Conservation (phyloP, 805 yeast species). For the Trichomonascus vanleenenianus region DNA sequence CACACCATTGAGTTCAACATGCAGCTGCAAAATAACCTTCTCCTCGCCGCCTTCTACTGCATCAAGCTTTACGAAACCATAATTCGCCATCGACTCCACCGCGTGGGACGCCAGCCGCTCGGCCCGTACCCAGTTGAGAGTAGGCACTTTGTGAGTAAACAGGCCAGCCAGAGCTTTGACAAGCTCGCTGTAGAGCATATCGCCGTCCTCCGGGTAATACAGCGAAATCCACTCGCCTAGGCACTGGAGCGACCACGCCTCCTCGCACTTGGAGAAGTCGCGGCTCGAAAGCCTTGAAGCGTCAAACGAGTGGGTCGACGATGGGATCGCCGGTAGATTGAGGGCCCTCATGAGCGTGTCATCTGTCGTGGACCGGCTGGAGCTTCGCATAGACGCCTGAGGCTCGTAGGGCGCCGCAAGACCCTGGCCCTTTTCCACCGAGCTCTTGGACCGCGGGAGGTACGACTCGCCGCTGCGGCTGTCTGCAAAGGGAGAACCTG, state of each 20-base stretch:
- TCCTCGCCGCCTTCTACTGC: conserved; percentile 9
- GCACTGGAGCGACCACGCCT: conserved; percentile 15
- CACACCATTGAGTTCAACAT: conserved; percentile 23
- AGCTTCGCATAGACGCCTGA: conserved; percentile 11
- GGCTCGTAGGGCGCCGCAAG: neutral
- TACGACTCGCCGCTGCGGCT: neutral
- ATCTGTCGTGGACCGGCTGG: conserved; percentile 13
- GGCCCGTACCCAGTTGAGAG: conserved; percentile 25
- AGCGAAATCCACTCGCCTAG: conserved; percentile 14
- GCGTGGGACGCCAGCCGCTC: conserved; percentile 24
- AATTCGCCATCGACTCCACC: conserved; percentile 18
- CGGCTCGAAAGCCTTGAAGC: conserved; percentile 14
- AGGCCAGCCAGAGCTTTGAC: conserved; percentile 17
- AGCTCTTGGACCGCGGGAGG: neutral
- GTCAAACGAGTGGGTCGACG: conserved; percentile 11
- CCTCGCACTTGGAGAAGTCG: conserved; percentile 15
- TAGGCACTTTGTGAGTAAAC: conserved; percentile 22
- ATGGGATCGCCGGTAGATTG: conserved; percentile 20
- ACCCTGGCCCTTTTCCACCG: neutral
- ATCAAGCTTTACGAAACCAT: conserved; percentile 18
- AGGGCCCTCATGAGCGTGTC: conserved; percentile 14
- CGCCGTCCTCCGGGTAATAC: conserved; percentile 4
- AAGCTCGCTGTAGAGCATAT: conserved; percentile 14
- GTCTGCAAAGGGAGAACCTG: neutral
- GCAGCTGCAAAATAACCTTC: conserved; percentile 2